A percentile compares a stretch with the other conserved stretches of the same genome.
These are phyloP conservation scores for Ceratocystis eucalypticola DNA, from an alignment of 2,329 filamentous ascomycete genomes.

Conservation along the genomic window DNA sequence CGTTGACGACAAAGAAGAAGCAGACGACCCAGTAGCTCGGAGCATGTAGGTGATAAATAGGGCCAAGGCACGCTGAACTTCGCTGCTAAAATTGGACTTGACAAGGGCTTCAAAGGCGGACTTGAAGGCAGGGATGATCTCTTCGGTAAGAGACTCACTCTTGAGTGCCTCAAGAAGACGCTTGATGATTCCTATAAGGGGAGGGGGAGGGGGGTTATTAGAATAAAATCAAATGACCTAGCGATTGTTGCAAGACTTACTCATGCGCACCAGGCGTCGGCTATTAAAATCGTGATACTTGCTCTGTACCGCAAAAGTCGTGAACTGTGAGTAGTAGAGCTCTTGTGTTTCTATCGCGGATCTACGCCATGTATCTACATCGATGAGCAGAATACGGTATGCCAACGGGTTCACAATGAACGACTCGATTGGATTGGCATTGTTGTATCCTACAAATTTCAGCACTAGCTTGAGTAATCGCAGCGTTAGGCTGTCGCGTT, in stretches of 20 bases:
- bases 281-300: slow-evolving; percentile 88
- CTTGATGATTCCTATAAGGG: slow-evolving; percentile 62
- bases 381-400: slow-evolving; percentile 81
- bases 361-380: slow-evolving; percentile 84
- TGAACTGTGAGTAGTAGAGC: slow-evolving; percentile 86
- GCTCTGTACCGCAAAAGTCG: slow-evolving; percentile 76
- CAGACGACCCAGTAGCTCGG: slow-evolving; percentile 42
- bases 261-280: slow-evolving; percentile 74
- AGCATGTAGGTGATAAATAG: slow-evolving; percentile 89
- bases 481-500: slow-evolving; percentile 42
- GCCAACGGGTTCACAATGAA: slow-evolving; percentile 93
- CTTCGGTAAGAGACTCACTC: slow-evolving; percentile 59
- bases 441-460: slow-evolving; percentile 78
- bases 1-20: slow-evolving; percentile 35
- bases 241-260: slow-evolving; percentile 38
- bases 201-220: background rate
- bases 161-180: slow-evolving; percentile 82
- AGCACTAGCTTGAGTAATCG: slow-evolving; percentile 65
- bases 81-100: slow-evolving; percentile 65
- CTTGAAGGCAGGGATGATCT: slow-evolving; percentile 64
- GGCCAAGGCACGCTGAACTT: slow-evolving; percentile 73
- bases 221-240: background rate
- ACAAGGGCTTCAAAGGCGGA: slow-evolving; percentile 67
- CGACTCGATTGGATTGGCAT: slow-evolving; percentile 65
- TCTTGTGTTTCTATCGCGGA: slow-evolving; percentile 64